A percentile compares a stretch with the other conserved stretches of the same genome.
These are phyloP conservation scores for Candida patagonica DNA, from an alignment of 805 yeast species.

Conservation along the genomic window DNA sequence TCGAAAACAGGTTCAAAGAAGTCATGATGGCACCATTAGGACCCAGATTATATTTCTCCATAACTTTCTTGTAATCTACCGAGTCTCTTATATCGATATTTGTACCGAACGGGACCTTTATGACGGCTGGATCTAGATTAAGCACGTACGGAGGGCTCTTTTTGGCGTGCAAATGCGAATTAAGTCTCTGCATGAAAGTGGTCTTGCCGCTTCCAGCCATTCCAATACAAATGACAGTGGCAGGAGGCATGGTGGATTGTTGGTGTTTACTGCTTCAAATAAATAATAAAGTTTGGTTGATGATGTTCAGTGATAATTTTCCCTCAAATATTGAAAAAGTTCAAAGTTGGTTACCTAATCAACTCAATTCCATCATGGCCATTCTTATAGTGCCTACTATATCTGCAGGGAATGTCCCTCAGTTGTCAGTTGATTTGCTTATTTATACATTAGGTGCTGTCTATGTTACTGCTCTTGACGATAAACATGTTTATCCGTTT, in stretches of 20 bases:
- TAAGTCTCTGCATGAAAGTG: constrained; percentile 91
- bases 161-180: constrained; percentile 69
- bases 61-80: constrained; percentile 88
- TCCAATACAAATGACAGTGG: constrained; percentile 43
- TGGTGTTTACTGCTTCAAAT: no score
- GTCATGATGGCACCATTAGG: constrained; percentile 99
- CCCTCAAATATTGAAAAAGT: no score
- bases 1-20: constrained; percentile 80
- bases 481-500: constrained; percentile 64
- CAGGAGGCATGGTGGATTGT: not conserved
- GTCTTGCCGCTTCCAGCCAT: constrained; percentile 89
- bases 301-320: no score
- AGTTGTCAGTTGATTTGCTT: constrained; percentile 64
- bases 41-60: constrained; percentile 88
- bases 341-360: no score
- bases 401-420: constrained; percentile 86
- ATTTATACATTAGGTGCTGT: constrained; percentile 50
- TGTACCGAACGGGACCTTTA: constrained; percentile 86
- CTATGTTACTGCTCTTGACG: constrained; percentile 50
- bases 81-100: constrained; percentile 96
- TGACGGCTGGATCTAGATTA: constrained; percentile 93
- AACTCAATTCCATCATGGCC: not conserved
- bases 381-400: constrained; percentile 60
- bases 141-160: constrained; percentile 77
- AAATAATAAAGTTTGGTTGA: no score